Base-by-base conservation (phyloP, 495 filamentous ascomycete species). In the Glonium stellatum region DNA sequence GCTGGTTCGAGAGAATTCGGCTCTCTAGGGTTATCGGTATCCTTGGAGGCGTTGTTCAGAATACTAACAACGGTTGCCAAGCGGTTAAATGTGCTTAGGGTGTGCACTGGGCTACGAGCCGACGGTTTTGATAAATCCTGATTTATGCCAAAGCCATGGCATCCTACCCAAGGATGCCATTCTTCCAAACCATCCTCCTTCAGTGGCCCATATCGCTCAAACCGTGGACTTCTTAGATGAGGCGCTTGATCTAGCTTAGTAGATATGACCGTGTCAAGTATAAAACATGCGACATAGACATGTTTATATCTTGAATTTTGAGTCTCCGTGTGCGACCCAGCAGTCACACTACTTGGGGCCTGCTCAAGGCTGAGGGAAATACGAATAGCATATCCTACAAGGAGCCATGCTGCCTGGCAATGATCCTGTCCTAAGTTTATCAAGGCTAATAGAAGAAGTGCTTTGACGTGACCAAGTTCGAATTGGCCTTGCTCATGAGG, bases 131-230 rank as follows among this genome's bases (percentile, higher is more conserved):
- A 31, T 59, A 55, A 55, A 51, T 63, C 9, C 63, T 63, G 0
- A 73, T 76, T 12, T 76, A 75, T 5, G 74, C 75, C 31, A 81
- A 51, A 60, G 10, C 46, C 59, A 11, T 60, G 68, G 31, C 80
- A 80, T 54, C 82, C 77, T 3, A 73, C 74, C 87, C 86, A 89
- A 1, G 80, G 82, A 60, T 86, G 83, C 87, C 85, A 89, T 69
- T 89, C 85, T 59, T 89, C 86, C 19, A 84, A 68, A 5, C 83
- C 86, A 69, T 86, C 82, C 68, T 87, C 83, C 59, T 80, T 77
- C 11, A 85, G 64, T 10, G 76, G 66, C 1, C 77, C 74, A 35
- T 81, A 65, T 4, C 70, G 58, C 10, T 67, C 60, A 15, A 84
- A 54, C 59, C 84, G 79, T 36, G 77, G 73, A 2, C 75, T 59